phyloP scores from a whole-genome alignment of 306 rosid species.

The Quercus wislizeni region DNA sequence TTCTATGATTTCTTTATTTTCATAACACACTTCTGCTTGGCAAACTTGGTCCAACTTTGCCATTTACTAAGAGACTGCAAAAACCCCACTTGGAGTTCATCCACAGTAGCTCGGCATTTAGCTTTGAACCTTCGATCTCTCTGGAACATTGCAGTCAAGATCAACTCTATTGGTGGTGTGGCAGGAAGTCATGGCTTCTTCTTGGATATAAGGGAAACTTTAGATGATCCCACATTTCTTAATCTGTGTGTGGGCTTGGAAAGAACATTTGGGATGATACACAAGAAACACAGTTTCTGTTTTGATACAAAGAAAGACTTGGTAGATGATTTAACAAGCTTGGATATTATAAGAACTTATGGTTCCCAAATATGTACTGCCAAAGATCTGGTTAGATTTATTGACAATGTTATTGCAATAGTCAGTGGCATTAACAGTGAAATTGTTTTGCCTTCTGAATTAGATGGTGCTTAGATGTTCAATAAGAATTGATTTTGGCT shows the following conservation, averaged over 20 bases:
- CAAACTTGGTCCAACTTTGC: constrained; percentile 52
- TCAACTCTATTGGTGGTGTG: constrained; percentile 47
- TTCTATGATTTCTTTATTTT: constrained; percentile 71
- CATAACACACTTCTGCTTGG: constrained; percentile 51
- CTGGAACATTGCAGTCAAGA: constrained; percentile 36
- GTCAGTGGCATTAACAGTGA: constrained; percentile 9
- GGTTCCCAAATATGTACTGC: constrained; percentile 44
- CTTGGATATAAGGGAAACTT: constrained; percentile 47
- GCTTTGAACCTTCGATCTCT: constrained; percentile 55
- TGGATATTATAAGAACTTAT: constrained; percentile 31
- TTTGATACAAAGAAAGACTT: constrained; percentile 26
- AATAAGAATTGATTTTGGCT: constrained; percentile 5
- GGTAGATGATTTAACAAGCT: constrained; percentile 33
- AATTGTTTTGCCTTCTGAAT: background rate
- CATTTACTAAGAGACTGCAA: constrained; percentile 29
- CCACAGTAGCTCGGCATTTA: constrained; percentile 45
- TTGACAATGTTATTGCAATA: constrained; percentile 29
- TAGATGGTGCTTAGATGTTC: background rate
- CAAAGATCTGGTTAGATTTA: constrained; percentile 57
- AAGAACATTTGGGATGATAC: constrained; percentile 43
- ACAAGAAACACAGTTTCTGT: constrained; percentile 26
- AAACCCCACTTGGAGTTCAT: constrained; percentile 16
- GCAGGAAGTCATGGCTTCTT: constrained; percentile 43
- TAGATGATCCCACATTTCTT: constrained; percentile 49
- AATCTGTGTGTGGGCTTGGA: constrained; percentile 44